phyloP scores from a whole-genome alignment of 2,329 filamentous ascomycete genomes.

The Fusarium napiforme region DNA sequence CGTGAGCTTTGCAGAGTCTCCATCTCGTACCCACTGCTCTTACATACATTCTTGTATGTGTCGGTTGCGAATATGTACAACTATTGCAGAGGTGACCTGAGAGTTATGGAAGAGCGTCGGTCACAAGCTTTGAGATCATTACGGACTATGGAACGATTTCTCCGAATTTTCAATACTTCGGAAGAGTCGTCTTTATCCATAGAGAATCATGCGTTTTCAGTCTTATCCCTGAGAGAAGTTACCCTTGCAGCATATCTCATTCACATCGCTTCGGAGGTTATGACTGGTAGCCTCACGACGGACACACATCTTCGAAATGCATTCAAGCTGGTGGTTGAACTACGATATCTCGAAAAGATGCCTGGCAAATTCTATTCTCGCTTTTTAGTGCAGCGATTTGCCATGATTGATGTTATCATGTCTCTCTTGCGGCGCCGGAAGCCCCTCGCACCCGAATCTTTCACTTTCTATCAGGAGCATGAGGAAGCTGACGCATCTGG shows the following conservation, averaged over 20 bases:
- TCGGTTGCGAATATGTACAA: not conserved
- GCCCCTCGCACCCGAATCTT: not conserved
- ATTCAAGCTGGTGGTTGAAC: not conserved
- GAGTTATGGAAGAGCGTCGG: not conserved
- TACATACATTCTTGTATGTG: not conserved
- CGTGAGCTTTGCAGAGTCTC: not conserved
- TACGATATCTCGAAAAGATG: not conserved
- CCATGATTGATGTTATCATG: not conserved
- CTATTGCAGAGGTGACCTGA: not conserved
- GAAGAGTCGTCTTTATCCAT: not conserved
- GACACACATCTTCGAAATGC: not conserved
- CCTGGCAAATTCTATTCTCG: not conserved
- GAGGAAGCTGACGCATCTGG: not conserved
- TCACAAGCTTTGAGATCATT: not conserved
- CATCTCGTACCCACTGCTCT: not conserved
- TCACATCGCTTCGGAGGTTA: not conserved
- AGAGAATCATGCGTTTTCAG: not conserved
- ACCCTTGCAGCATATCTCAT: not conserved
- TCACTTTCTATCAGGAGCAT: not conserved
- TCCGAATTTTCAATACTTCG: not conserved
- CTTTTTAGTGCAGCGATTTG: not conserved
- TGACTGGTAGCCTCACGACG: not conserved
- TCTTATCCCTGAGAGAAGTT: not conserved
- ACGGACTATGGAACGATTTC: not conserved
- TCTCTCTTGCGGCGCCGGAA: not conserved